These are phyloP conservation scores for Metschnikowia corniflorae DNA, from an alignment of 805 yeast species.

Conservation along the genomic window DNA sequence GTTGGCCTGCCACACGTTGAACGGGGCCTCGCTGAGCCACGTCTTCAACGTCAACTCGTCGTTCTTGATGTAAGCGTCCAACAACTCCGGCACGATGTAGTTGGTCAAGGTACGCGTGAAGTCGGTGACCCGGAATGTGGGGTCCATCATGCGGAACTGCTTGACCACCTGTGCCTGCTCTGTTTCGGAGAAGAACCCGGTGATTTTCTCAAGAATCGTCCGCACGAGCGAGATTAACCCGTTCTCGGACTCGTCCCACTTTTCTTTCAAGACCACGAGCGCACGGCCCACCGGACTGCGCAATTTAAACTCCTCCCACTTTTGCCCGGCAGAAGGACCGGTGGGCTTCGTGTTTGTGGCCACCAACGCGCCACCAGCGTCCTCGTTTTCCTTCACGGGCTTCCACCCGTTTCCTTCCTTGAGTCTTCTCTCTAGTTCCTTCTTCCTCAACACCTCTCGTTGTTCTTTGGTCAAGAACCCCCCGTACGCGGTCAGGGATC, in stretches of 20 bases:
- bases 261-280: conserved; percentile 56
- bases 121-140: conserved; percentile 72
- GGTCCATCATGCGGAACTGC: conserved; percentile 85
- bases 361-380: conserved; percentile 79
- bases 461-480: conserved; percentile 84
- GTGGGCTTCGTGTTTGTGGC: conserved; percentile 76
- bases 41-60: conserved; percentile 76
- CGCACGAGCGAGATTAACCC: conserved; percentile 80
- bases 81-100: conserved; percentile 88
- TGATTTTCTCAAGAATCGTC: conserved; percentile 72
- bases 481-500: conserved; percentile 85
- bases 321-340: conserved; percentile 63
- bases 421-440: conserved; percentile 49
- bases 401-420: conserved; percentile 57
- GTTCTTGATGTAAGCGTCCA: conserved; percentile 93
- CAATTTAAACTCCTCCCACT: conserved; percentile 63
- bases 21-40: conserved; percentile 98
- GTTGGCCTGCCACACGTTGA: conserved; percentile 87
- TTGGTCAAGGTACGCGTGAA: conserved; percentile 84
- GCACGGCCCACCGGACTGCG: conserved; percentile 68
- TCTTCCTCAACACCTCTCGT: conserved; percentile 63
- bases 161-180: conserved; percentile 91
- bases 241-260: conserved; percentile 92
- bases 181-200: conserved; percentile 92
- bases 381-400: conserved; percentile 72